A percentile compares a stretch with the other conserved stretches of the same genome.
These are phyloP conservation scores for Syzygium aqueum DNA, from an alignment of 345 rosid species.

Conservation along the genomic window DNA sequence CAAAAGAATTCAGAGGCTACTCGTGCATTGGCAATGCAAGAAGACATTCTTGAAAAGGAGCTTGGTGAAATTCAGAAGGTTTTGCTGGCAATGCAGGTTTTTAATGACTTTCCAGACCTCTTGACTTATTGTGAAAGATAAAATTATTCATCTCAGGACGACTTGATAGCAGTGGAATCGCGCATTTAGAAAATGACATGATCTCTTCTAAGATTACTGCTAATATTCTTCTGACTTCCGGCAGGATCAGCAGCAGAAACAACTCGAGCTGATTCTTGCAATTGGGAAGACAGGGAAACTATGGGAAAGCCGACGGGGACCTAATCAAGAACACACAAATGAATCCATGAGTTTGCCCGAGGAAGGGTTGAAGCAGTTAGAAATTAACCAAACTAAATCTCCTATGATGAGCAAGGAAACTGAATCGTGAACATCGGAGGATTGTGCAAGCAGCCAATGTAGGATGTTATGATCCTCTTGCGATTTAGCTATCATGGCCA, in stretches of 20 bases:
- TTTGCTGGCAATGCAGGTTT: conserved; percentile 92
- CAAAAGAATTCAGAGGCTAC: conserved; percentile 92
- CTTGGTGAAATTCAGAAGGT: conserved; percentile 89
- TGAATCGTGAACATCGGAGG: not conserved
- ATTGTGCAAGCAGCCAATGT: not conserved
- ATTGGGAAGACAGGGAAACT: conserved; percentile 56
- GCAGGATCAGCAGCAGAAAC: conserved; percentile 90
- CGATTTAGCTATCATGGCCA: not conserved
- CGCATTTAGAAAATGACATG: not conserved
- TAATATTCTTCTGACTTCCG: conserved; percentile 6
- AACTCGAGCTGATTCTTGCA: conserved; percentile 78
- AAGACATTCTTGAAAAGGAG: conserved; percentile 82
- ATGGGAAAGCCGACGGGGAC: conserved; percentile 31
- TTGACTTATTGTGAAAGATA: not conserved
- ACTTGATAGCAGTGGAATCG: not conserved
- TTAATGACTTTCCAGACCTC: not conserved
- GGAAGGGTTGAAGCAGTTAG: conserved; percentile 17
- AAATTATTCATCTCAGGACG: not conserved
- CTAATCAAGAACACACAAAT: conserved; percentile 16
- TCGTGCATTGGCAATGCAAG: conserved; percentile 69
- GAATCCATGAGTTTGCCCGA: conserved; percentile 13
- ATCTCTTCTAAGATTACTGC: not conserved
- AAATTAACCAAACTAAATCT: conserved; percentile 9
- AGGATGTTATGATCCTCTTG: not conserved
- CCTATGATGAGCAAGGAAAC: not conserved